Base-by-base conservation (phyloP, 768 basidiomycete genomes). In the Phylloporus arenicola region DNA sequence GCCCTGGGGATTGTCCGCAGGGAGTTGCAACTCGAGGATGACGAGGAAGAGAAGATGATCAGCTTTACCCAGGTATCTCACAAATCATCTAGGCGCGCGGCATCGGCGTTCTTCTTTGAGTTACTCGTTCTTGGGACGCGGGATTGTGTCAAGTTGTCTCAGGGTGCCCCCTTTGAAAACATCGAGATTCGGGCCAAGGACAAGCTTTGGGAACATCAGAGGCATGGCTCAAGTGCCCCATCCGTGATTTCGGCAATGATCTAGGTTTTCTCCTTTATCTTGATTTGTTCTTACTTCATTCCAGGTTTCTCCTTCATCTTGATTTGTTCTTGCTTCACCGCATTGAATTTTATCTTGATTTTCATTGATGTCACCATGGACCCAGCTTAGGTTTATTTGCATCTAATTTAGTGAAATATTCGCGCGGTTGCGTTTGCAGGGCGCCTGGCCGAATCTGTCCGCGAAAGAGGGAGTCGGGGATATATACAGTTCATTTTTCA, bases 101-200 rank as follows among this genome's bases (percentile, higher is more conserved):
- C 95, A 1, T 83, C 95, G 1, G 84, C 92, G 2, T 97, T 99
- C 75, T 99, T 99, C 77, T 99, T 99, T 64, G 96, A 99, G 68
- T 70, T 97, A 30, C 83, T 99, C 25, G 92, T 98, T 2, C 81
- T 99, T 1, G 86, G 92, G 10, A 97, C 95, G 4, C 84, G 90
- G 30, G 94, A 97, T 66, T 92, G 88, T 63, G 74, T 99, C 57
- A 82, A 87, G 58, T 69, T 99, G 39, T 70, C 81, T 7, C 96
- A 99, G 65, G 60, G 64, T 6, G 73, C 72, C 8, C 73, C 91
- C 0, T 96, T 91, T 62, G 87, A 84, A 54, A 92, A 95, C 68
- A 96, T 98, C 50, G 80, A 87, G 60, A 74, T 97, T 29, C 71
- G 76, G 10, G 84, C 83, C 24, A 95, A 92, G 70, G 79, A 83